Conservation (phyloP, 768 basidiomycete genomes). For the Psilocybe tampanensis region DNA sequence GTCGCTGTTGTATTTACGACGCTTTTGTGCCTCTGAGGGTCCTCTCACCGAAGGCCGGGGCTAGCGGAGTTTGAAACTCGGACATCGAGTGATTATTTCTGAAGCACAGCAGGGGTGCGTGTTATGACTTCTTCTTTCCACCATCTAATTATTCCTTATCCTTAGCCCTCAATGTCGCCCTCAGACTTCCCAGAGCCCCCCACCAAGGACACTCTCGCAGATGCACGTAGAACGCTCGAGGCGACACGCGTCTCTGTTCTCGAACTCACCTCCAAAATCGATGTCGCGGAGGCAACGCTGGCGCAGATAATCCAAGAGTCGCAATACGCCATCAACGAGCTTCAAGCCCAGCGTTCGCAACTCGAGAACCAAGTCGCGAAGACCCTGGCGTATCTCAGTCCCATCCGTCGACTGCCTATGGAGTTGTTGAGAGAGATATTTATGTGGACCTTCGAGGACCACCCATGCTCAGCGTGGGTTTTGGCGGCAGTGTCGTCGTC, state of each 20-base stretch:
- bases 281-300: constrained; percentile 54
- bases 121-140: constrained; percentile 16
- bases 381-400: constrained; percentile 69
- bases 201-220: constrained; percentile 51
- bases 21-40: neutral
- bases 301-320: constrained; percentile 60
- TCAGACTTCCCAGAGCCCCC: constrained; percentile 55
- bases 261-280: constrained; percentile 49
- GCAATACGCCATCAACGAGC: constrained; percentile 51
- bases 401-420: constrained; percentile 68
- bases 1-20: neutral
- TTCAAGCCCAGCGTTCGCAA: constrained; percentile 48
- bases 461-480: constrained; percentile 78
- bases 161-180: constrained; percentile 20
- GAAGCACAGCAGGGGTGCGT: neutral
- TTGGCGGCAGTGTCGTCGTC: constrained; percentile 66
- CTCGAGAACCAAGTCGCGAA: constrained; percentile 51
- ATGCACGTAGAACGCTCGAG: constrained; percentile 52
- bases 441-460: constrained; percentile 64
- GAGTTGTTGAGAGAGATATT: constrained; percentile 80
- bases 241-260: constrained; percentile 31
- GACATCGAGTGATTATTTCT: constrained; percentile 11
- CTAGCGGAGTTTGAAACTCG: constrained; percentile 18
- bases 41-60: constrained; percentile 7
- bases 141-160: constrained; percentile 8